These are phyloP conservation scores for Leccinum aurantiacum DNA, from an alignment of 768 basidiomycete genomes.

Conservation along the genomic window DNA sequence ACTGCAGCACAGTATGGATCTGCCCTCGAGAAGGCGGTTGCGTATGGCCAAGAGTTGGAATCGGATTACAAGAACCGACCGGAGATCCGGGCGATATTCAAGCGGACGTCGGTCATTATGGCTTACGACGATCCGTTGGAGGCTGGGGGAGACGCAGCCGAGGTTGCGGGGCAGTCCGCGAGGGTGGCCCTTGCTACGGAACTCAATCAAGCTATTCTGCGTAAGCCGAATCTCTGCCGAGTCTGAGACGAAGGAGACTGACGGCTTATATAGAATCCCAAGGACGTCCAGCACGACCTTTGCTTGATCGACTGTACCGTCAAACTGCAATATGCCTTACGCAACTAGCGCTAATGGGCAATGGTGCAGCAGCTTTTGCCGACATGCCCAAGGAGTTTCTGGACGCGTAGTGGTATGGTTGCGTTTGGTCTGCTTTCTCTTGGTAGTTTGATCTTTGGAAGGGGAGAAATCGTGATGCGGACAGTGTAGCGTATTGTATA, in stretches of 20 bases:
- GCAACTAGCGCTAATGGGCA: slow-evolving; percentile 71
- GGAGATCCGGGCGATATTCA: slow-evolving; percentile 65
- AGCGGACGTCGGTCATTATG: slow-evolving; percentile 75
- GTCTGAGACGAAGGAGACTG: slow-evolving; percentile 2
- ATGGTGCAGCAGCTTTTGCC: slow-evolving; percentile 77
- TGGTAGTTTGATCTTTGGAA: not conserved
- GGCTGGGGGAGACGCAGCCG: slow-evolving; percentile 62
- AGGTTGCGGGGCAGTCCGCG: slow-evolving; percentile 67
- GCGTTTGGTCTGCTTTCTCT: not conserved
- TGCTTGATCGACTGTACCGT: slow-evolving; percentile 75
- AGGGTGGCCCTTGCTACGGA: slow-evolving; percentile 68
- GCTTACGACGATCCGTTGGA: slow-evolving; percentile 75
- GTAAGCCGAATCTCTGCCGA: slow-evolving; percentile 42
- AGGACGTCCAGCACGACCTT: slow-evolving; percentile 66
- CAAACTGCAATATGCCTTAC: slow-evolving; percentile 66
- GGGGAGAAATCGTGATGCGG: slow-evolving; percentile 5
- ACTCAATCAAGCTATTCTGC: slow-evolving; percentile 79
- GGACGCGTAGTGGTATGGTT: slow-evolving; percentile 36
- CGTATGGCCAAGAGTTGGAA: slow-evolving; percentile 72
- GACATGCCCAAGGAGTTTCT: slow-evolving; percentile 77
- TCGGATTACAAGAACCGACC: slow-evolving; percentile 66
- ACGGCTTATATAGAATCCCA: slow-evolving; percentile 59
- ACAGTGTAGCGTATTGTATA: slow-evolving; percentile 19
- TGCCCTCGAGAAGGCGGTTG: slow-evolving; percentile 63
- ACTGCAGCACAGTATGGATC: slow-evolving; percentile 48